A percentile compares a stretch with the other conserved stretches of the same genome.
These are phyloP conservation scores for Holtermanniella nyarrowii DNA, from an alignment of 768 basidiomycete genomes.

Conservation along the genomic window DNA sequence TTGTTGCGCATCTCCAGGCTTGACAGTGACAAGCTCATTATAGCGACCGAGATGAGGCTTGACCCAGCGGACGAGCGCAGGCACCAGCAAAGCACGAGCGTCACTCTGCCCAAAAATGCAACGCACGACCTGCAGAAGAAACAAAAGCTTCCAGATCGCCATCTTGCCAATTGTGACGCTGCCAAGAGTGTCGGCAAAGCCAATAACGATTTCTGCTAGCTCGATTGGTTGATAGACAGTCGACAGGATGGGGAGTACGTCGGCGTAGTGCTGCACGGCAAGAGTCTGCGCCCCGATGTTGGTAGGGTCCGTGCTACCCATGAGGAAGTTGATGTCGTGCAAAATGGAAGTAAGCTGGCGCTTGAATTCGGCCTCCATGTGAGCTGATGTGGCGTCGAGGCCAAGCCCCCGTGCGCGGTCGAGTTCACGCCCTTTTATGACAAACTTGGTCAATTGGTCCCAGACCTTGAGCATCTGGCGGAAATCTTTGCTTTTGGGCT, in stretches of 20 bases:
- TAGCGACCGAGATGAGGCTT: conserved; percentile 88
- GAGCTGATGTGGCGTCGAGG: conserved; percentile 73
- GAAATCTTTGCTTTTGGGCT: conserved; percentile 64
- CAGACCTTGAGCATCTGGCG: conserved; percentile 89
- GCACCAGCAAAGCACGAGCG: conserved; percentile 67
- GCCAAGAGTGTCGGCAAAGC: conserved; percentile 74
- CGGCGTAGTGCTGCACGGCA: conserved; percentile 84
- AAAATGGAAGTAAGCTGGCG: conserved; percentile 69
- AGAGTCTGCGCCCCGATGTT: conserved; percentile 94
- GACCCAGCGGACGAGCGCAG: conserved; percentile 83
- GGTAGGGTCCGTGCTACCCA: conserved; percentile 69
- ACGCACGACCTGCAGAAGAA: conserved; percentile 85
- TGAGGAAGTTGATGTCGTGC: conserved; percentile 72
- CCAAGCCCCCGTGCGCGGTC: conserved; percentile 72
- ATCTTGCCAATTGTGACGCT: conserved; percentile 66
- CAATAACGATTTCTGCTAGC: conserved; percentile 73
- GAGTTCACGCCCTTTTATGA: conserved; percentile 75
- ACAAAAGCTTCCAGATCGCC: conserved; percentile 82
- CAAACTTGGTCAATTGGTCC: conserved; percentile 93
- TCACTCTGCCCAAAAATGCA: conserved; percentile 73
- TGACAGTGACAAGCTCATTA: conserved; percentile 62
- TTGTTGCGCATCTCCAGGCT: conserved; percentile 55
- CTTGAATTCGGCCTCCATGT: conserved; percentile 74
- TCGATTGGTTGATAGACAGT: conserved; percentile 72
- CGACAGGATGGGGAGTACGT: conserved; percentile 75